phyloP scores from a whole-genome alignment of 1,284 basidiomycete species.

The Rhodofomes roseus region DNA sequence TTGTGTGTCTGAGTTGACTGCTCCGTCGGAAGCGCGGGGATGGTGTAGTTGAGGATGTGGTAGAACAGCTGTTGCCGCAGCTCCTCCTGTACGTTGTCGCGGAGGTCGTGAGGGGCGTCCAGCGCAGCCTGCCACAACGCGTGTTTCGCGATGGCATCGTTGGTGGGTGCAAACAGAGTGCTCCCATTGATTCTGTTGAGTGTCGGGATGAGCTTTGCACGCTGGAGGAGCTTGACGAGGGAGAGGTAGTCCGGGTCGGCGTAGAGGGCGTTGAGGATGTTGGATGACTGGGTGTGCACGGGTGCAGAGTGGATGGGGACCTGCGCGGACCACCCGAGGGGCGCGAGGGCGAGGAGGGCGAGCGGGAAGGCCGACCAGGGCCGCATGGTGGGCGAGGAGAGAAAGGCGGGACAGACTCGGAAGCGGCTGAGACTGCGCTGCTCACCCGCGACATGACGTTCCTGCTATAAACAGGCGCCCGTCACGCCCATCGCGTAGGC shows the following conservation, averaged over 20 bases:
- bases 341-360: constrained; percentile 32
- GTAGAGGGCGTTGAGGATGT: constrained; percentile 78
- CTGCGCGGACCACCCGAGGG: constrained; percentile 31
- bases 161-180: constrained; percentile 94
- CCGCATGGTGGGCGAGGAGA: constrained; percentile 29
- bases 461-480: constrained; percentile 1
- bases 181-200: constrained; percentile 80
- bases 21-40: constrained; percentile 45
- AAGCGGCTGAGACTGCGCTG: neutral
- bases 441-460: constrained; percentile 2
- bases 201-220: constrained; percentile 86
- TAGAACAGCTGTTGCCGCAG: constrained; percentile 93
- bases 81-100: constrained; percentile 82
- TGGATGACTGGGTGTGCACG: constrained; percentile 37
- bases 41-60: constrained; percentile 87
- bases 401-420: neutral
- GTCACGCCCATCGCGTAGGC: neutral
- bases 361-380: constrained; percentile 33
- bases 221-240: constrained; percentile 80
- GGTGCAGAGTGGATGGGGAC: constrained; percentile 22
- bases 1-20: constrained; percentile 40
- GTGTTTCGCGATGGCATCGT: constrained; percentile 76
- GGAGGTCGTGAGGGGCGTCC: constrained; percentile 32
- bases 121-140: constrained; percentile 47
- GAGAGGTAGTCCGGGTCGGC: constrained; percentile 77